Percentiles rank a stretch among this genome's conserved stretches.
Conservation (phyloP, 371 early-diverging fungal genomes). For the Syncephalastrum racemosum region DNA sequence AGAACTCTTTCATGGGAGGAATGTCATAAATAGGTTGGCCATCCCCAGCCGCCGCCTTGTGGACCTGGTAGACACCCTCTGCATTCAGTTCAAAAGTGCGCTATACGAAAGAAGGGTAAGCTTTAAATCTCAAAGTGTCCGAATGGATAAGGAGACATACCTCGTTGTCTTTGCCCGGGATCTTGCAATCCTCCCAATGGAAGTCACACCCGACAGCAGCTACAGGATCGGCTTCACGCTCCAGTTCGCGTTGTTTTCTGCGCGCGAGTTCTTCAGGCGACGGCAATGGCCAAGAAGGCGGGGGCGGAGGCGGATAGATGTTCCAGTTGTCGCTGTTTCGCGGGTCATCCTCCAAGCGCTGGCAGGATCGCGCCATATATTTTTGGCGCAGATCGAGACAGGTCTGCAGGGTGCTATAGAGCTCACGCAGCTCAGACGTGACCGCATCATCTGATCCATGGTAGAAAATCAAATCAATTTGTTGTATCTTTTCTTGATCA, state of each 20-base stretch:
- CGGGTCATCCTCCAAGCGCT: conserved; percentile 84
- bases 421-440: conserved; percentile 52
- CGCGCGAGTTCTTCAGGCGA: conserved; percentile 44
- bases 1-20: conserved; percentile 87
- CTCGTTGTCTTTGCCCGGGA: conserved; percentile 57
- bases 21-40: conserved; percentile 52
- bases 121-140: neutral
- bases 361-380: conserved; percentile 81
- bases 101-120: conserved; percentile 11
- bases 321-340: conserved; percentile 79
- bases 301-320: conserved; percentile 89
- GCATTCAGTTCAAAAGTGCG: conserved; percentile 26
- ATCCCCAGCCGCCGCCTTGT: conserved; percentile 7
- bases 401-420: conserved; percentile 57
- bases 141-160: conserved; percentile 29
- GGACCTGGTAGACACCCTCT: conserved; percentile 39
- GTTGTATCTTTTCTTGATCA: neutral
- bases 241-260: conserved; percentile 43
- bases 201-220: conserved; percentile 61
- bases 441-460: conserved; percentile 43
- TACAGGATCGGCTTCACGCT: conserved; percentile 52
- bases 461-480: neutral
- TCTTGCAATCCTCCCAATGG: conserved; percentile 55
- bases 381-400: conserved; percentile 83
- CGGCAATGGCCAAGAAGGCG: conserved; percentile 67